phyloP scores from a whole-genome alignment of 495 filamentous ascomycete species.

The Talaromyces stipitatus region DNA sequence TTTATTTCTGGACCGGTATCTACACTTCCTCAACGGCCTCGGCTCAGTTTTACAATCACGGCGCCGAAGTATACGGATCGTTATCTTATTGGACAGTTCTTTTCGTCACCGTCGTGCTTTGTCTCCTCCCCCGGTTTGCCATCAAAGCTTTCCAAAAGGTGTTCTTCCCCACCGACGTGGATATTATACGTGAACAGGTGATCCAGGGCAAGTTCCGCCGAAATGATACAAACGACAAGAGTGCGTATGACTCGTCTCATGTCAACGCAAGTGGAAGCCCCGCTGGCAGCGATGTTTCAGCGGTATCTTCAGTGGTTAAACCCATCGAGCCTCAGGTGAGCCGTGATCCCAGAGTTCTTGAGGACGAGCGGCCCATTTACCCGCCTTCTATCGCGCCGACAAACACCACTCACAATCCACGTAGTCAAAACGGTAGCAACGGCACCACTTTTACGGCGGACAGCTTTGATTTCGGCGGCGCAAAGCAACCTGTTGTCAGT shows the following conservation, averaged over 20 bases:
- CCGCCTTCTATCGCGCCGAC: conserved; percentile 75
- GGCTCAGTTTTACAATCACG: conserved; percentile 68
- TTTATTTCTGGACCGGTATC: conserved; percentile 95
- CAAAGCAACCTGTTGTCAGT: conserved; percentile 15
- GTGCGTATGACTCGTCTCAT: conserved; percentile 25
- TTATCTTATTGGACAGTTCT: conserved; percentile 80
- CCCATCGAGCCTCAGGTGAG: conserved; percentile 48
- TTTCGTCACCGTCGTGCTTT: conserved; percentile 66
- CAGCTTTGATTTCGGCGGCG: conserved; percentile 36
- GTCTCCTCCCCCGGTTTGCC: conserved; percentile 76
- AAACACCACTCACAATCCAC: conserved; percentile 70
- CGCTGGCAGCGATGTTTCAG: conserved; percentile 34
- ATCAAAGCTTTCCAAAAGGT: conserved; percentile 87
- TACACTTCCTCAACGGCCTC: conserved; percentile 67
- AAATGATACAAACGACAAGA: conserved; percentile 51
- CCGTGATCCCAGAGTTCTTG: conserved; percentile 56
- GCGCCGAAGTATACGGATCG: conserved; percentile 68
- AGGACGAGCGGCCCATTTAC: conserved; percentile 85
- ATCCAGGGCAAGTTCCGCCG: conserved; percentile 65
- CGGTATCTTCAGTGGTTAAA: conserved; percentile 55
- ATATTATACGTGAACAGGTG: conserved; percentile 92
- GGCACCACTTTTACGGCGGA: conserved; percentile 83
- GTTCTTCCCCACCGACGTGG: conserved; percentile 84
- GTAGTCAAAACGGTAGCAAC: conserved; percentile 86
- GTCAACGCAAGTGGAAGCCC: conserved; percentile 16